Evolutionary conservation across 2,329 filamentous ascomycete genomes (phyloP).

Genomic region (Hymenoscyphus occultus): DNA sequence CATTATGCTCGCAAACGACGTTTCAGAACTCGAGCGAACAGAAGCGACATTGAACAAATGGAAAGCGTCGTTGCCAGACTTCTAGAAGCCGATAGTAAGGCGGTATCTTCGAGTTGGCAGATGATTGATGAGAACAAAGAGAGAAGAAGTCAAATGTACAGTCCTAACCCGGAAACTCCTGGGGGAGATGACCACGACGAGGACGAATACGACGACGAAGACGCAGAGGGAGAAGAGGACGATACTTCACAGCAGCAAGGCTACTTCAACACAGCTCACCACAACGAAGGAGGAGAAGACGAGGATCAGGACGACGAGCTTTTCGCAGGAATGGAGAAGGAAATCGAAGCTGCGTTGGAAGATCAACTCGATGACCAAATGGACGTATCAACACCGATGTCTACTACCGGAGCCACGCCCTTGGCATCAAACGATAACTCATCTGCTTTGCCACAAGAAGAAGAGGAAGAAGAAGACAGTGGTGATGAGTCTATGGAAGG

Average conservation of each 20-base stretch:
- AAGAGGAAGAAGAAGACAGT: conserved; percentile 33
- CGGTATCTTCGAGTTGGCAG: conserved; percentile 42
- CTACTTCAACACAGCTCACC: conserved; percentile 31
- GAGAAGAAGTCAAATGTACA: conserved; percentile 26
- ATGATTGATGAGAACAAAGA: conserved; percentile 40
- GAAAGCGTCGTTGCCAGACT: conserved; percentile 54
- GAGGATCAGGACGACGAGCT: conserved; percentile 39
- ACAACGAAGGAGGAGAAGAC: conserved; percentile 33
- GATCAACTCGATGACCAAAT: conserved; percentile 18
- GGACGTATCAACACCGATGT: conserved; percentile 37
- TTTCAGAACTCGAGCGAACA: conserved; percentile 55
- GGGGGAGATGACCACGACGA: conserved; percentile 37
- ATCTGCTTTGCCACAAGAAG: conserved; percentile 12
- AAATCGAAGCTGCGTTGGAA: conserved; percentile 29
- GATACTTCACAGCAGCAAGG: conserved; percentile 32
- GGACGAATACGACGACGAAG: conserved; percentile 39
- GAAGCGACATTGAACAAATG: conserved; percentile 54
- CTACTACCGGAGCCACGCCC: conserved; percentile 29
- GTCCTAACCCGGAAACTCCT: conserved; percentile 26
- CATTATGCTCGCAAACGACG: conserved; percentile 54
- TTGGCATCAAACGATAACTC: conserved; percentile 30
- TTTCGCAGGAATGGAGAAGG: conserved; percentile 34
- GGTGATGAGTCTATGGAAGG: conserved; percentile 43
- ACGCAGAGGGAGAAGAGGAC: conserved; percentile 40
- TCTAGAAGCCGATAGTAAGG: conserved; percentile 45